phyloP scores from a whole-genome alignment of 495 filamentous ascomycete species.

The Melanomma pulvis-pyrius region DNA sequence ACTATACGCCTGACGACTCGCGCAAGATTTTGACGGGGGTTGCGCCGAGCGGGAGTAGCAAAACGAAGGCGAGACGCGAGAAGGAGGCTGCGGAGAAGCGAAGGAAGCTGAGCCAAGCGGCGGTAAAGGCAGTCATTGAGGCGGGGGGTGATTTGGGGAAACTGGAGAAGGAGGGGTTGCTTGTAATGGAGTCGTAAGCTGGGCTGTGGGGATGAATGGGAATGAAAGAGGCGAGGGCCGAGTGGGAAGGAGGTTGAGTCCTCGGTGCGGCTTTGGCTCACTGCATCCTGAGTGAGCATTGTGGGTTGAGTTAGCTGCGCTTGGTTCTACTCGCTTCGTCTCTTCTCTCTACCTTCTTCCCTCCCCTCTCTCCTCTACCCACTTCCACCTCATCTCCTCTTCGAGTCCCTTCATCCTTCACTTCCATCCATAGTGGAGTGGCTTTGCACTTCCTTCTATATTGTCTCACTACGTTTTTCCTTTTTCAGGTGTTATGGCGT shows the following conservation, averaged over 20 bases:
- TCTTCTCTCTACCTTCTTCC: not conserved
- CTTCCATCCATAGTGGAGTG: not conserved
- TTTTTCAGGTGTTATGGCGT: not conserved
- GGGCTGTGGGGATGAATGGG: not conserved
- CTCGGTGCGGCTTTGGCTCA: not conserved
- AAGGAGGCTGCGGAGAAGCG: conserved; percentile 80
- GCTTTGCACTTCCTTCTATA: not conserved
- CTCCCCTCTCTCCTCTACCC: not conserved
- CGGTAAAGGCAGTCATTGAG: conserved; percentile 70
- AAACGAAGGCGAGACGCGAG: conserved; percentile 91
- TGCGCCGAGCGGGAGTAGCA: conserved; percentile 84
- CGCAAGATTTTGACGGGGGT: conserved; percentile 84
- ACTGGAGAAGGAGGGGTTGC: conserved; percentile 47
- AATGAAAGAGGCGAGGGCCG: not conserved
- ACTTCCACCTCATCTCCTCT: conserved; percentile 11
- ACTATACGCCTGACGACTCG: conserved; percentile 85
- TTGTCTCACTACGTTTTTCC: not conserved
- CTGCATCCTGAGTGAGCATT: not conserved
- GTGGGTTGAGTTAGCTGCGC: conserved; percentile 14
- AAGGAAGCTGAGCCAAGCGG: conserved; percentile 72
- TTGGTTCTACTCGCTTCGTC: not conserved
- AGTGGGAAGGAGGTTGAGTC: conserved; percentile 3
- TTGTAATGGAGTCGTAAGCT: conserved; percentile 21
- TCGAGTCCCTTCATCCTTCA: no score
- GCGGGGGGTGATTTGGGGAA: conserved; percentile 75